phyloP scores from a whole-genome alignment of 2,329 filamentous ascomycete genomes.

The Aspergillus quadricinctus region DNA sequence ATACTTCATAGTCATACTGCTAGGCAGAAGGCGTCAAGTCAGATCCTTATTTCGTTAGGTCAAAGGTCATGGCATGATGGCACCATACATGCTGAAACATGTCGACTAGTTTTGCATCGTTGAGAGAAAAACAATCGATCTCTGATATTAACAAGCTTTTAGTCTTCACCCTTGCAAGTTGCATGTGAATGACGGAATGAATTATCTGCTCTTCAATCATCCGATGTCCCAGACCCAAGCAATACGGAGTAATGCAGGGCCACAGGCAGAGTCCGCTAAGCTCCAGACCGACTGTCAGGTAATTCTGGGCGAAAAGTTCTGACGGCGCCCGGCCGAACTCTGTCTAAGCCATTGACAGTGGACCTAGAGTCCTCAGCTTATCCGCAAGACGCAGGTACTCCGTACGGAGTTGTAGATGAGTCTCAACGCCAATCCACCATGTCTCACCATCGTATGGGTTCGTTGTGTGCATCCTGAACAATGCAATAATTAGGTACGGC shows the following conservation, averaged over 20 bases:
- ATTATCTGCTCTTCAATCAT: neutral
- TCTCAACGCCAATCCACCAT: neutral
- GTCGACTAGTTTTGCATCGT: neutral
- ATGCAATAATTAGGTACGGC: neutral
- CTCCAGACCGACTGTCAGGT: neutral
- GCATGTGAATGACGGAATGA: neutral
- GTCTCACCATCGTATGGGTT: neutral
- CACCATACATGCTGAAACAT: neutral
- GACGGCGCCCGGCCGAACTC: neutral
- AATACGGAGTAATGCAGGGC: too few relatives aligned
- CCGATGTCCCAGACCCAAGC: neutral
- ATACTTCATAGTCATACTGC: neutral
- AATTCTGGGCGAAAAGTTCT: neutral
- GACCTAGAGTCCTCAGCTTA: neutral
- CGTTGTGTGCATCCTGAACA: neutral
- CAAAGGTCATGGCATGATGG: neutral
- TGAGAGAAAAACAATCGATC: neutral
- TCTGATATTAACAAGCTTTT: neutral
- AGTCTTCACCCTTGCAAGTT: neutral
- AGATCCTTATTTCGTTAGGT: neutral
- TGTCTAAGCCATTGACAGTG: neutral
- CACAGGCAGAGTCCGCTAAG: too few relatives aligned
- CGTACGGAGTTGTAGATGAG: neutral
- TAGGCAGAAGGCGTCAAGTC: neutral
- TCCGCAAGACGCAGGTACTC: neutral